Evolutionary conservation across 208 protist genomes (phyloP), one percentile per base, ranked within the genome.

Genomic region (Leishmania lainsoni): DNA sequence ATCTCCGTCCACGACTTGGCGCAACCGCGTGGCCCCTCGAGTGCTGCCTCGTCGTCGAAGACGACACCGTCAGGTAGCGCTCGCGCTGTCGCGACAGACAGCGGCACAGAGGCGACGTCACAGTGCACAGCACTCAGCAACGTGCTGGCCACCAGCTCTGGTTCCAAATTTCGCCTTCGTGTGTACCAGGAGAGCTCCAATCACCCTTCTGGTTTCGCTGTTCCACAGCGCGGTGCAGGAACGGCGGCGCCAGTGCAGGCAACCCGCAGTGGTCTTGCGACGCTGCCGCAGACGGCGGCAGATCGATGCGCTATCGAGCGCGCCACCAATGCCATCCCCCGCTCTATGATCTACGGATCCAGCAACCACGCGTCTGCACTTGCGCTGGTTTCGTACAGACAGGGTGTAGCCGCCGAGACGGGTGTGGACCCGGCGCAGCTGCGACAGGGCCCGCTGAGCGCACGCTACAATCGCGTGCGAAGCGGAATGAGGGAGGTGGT

Each of bases 121-220:
- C 32, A 29, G 32, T 6, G 45, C 69, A 17, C 14, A 22, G 69
- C 2, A 42, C 42, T 73, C 42, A 54, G 22, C 6, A 45, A 52
- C 69, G 22, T 32, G 58, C 10, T 65, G 17, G 32, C 48, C 20
- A 65, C 48, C 14, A 61, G 42, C 22, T 3, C 51, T 32, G 17
- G 22, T 2, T 48, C 78, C 10, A 12, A 22, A 65, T 56, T 49
- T 26, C 81, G 75, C 6, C 75, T 84, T 16, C 81, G 58, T 58
- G 72, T 84, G 5, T 76, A 76, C 69, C 56, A 56, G 22, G 75
- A 76, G 52, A 80, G 75, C 52, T 29, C 51, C 14, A 52, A 75
- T 5, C 81, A 84, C 69, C 81, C 81, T 35, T 84, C 69, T 12
- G 75, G 81, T 5, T 84, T 80, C 63, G 39, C 74, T 10, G 81